phyloP scores from a whole-genome alignment of 2,329 filamentous ascomycete genomes.

The Plectosphaerella cucumerina region DNA sequence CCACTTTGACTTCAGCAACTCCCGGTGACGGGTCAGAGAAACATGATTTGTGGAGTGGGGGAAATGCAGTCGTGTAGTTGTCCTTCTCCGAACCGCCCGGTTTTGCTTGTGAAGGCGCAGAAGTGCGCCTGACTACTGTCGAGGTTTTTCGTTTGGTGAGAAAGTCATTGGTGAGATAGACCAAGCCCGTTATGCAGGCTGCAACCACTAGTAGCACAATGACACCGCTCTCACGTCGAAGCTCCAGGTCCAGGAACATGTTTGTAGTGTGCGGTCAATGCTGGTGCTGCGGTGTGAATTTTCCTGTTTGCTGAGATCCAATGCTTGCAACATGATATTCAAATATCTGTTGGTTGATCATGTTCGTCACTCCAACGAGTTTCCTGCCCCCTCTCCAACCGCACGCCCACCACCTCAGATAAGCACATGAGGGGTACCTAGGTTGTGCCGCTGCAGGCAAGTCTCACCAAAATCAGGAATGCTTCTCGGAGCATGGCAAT shows the following conservation, averaged over 20 bases:
- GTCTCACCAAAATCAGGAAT: neutral
- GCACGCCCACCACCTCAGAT: no score
- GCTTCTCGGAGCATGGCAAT: neutral
- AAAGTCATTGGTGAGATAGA: slow-evolving; percentile 3
- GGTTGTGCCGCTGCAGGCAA: no score
- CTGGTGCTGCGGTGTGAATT: neutral
- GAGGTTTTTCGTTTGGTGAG: neutral
- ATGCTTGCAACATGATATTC: no score
- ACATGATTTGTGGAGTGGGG: slow-evolving; percentile 17
- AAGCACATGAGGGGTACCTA: no score
- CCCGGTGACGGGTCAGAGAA: slow-evolving; percentile 10
- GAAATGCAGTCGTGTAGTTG: slow-evolving; percentile 20
- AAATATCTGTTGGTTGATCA: no score
- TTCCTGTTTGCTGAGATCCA: neutral
- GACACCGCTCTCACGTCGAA: neutral
- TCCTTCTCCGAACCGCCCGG: neutral
- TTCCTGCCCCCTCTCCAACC: no score
- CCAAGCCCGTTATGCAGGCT: neutral
- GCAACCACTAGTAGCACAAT: slow-evolving; percentile 1
- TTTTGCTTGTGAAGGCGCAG: neutral
- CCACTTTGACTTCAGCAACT: slow-evolving; percentile 1
- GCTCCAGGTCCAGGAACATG: slow-evolving; percentile 1
- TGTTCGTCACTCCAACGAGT: no score
- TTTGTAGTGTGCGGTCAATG: neutral
- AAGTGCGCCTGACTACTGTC: neutral